Base-by-base conservation (phyloP, 2,329 filamentous ascomycete species). In the Verticillium alfalfae region DNA sequence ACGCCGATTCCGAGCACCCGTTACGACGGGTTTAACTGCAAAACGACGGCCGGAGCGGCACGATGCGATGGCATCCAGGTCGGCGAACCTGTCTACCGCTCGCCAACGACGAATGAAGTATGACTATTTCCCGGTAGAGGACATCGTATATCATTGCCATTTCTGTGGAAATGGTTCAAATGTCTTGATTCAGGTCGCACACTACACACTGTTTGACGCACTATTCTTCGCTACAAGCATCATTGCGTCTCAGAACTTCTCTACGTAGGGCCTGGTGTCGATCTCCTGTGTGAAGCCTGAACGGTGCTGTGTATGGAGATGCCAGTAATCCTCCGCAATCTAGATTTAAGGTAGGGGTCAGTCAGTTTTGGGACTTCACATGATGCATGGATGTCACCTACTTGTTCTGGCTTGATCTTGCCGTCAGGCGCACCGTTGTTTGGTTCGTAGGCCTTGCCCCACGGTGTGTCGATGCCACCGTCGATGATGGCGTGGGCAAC, bases 251-350 rank as follows among this genome's bases (percentile, higher is more conserved):
- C 62, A 66, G 41, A 90, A 96, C 73, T 93, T 96, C 80, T 96
- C 92, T 59, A 93, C 80, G 73, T 86, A 93, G 1, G 92, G 92
- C 65, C 92, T 81, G 36, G 93, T 78, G 74, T 96, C 92, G 67
- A 96, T 74, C 76, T 96, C 91, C 70, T 91, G 91, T 0, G 91
- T 93, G 70, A 94, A 96, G 2, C 86, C 86, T 6, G 89, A 91
- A 67, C 85, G 83, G 37, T 88, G 90, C 78, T 97, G 92, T 0
- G 87, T 89, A 70, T 96, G 92, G 69, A 96, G 72, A 71, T 88
- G 80, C 91, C 92, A 96, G 70, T 96, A 96, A 12, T 86, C 84
- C 66, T 96, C 91, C 12, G 92, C 92, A 79, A 96, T 96, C 87
- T 94, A 56, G 18, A 38, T n/a, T 59, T 10, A 13, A 52, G 45